A percentile compares a stretch with the other conserved stretches of the same genome.
These are phyloP conservation scores for Colletotrichum brevisporum DNA, from an alignment of 2,329 filamentous ascomycete species.

Conservation along the genomic window DNA sequence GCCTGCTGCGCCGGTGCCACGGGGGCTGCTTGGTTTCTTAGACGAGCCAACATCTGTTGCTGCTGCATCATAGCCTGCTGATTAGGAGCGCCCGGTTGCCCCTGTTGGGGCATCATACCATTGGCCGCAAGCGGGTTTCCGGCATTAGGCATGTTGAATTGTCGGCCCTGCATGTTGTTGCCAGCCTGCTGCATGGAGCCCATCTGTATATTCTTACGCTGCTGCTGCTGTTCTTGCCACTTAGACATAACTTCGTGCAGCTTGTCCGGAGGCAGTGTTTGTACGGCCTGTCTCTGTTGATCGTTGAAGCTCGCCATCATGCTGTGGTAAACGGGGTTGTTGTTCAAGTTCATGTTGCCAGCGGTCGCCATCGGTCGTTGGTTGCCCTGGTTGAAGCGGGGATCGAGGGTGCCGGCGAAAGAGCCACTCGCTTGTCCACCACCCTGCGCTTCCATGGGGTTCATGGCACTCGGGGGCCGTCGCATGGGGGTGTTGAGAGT, in stretches of 20 bases:
- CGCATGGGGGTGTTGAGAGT: constrained; percentile 69
- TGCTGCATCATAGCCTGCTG: constrained; percentile 45
- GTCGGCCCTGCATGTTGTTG: constrained; percentile 42
- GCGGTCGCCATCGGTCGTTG: constrained; percentile 58
- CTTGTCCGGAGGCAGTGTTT: constrained; percentile 62
- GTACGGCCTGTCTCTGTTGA: constrained; percentile 62
- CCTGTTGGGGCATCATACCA: constrained; percentile 49
- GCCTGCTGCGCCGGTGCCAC: constrained; percentile 50
- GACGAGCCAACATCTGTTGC: constrained; percentile 45
- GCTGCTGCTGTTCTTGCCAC: constrained; percentile 59
- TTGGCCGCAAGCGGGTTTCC: constrained; percentile 43
- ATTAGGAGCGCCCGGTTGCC: constrained; percentile 46
- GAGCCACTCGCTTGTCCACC: constrained; percentile 60
- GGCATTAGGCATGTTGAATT: constrained; percentile 48
- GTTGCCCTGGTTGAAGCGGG: constrained; percentile 68
- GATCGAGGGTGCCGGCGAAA: constrained; percentile 66
- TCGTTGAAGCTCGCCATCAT: constrained; percentile 61
- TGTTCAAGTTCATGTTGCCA: constrained; percentile 46
- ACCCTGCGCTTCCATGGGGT: constrained; percentile 57
- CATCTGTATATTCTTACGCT: constrained; percentile 52
- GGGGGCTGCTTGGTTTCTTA: constrained; percentile 44
- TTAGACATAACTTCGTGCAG: constrained; percentile 65
- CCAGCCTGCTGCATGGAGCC: constrained; percentile 48
- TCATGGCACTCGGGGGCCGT: constrained; percentile 61
- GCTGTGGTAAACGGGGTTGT: constrained; percentile 56